Conservation (phyloP, 495 filamentous ascomycete genomes). For the Apodospora peruviana region DNA sequence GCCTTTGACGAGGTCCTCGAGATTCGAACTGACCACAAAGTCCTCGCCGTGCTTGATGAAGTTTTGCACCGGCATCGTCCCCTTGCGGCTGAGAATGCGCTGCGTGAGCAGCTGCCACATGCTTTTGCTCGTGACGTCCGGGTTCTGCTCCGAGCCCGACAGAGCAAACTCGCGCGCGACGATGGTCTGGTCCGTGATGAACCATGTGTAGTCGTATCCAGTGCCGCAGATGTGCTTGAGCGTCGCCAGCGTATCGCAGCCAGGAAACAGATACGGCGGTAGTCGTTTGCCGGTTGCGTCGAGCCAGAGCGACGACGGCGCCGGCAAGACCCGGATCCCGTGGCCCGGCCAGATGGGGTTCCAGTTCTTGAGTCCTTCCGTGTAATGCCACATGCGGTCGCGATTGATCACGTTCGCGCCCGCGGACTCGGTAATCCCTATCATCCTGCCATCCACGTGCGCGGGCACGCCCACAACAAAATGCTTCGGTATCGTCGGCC, state of each 20-base stretch:
- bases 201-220: conserved; percentile 51
- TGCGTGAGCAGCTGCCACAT: conserved; percentile 38
- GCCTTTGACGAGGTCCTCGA: conserved; percentile 37
- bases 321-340: conserved; percentile 46
- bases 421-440: conserved; percentile 39
- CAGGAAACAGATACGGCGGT: conserved; percentile 43
- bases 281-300: conserved; percentile 47
- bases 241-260: conserved; percentile 45
- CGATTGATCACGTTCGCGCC: conserved; percentile 45
- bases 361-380: conserved; percentile 49
- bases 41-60: conserved; percentile 46
- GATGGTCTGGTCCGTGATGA: conserved; percentile 46
- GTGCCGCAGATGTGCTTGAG: conserved; percentile 48
- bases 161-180: conserved; percentile 48
- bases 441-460: conserved; percentile 49
- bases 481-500: conserved; percentile 37
- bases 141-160: conserved; percentile 50
- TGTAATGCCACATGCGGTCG: conserved; percentile 53
- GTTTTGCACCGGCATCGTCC: conserved; percentile 41
- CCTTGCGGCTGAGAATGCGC: conserved; percentile 42
- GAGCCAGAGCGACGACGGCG: conserved; percentile 48
- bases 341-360: conserved; percentile 47
- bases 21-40: conserved; percentile 42
- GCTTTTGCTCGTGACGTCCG: conserved; percentile 46
- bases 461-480: conserved; percentile 49